These are phyloP conservation scores for Friedmanniomyces simplex DNA, from an alignment of 495 filamentous ascomycete genomes.

Conservation along the genomic window DNA sequence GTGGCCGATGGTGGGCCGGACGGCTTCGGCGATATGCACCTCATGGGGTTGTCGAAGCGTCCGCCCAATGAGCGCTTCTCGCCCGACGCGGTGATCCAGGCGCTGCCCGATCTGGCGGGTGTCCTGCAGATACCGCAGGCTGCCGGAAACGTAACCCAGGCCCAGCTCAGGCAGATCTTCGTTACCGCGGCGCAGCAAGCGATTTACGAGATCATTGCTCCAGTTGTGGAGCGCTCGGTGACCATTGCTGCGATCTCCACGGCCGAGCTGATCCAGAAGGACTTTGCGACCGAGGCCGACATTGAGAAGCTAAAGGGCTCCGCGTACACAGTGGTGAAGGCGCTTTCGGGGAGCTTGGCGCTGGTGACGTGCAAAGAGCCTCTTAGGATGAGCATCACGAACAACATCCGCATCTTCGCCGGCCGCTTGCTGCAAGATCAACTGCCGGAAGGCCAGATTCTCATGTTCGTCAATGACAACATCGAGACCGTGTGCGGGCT, in stretches of 20 bases:
- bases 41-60: slow-evolving; percentile 57
- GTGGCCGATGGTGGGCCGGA: slow-evolving; percentile 44
- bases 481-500: slow-evolving; percentile 83
- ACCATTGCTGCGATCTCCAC: slow-evolving; percentile 96
- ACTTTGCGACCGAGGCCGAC: slow-evolving; percentile 87
- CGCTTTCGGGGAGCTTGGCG: slow-evolving; percentile 83
- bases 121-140: slow-evolving; percentile 63
- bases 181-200: slow-evolving; percentile 73
- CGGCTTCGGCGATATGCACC: slow-evolving; percentile 64
- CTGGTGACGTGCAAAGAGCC: slow-evolving; percentile 98
- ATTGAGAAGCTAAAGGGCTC: slow-evolving; percentile 74
- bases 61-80: slow-evolving; percentile 57
- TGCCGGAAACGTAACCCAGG: slow-evolving; percentile 35
- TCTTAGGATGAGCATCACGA: slow-evolving; percentile 85
- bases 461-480: slow-evolving; percentile 98
- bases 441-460: slow-evolving; percentile 74
- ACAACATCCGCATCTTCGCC: slow-evolving; percentile 78
- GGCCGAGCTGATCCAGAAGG: slow-evolving; percentile 83
- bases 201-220: slow-evolving; percentile 87
- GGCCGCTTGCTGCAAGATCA: slow-evolving; percentile 56
- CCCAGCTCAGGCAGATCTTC: slow-evolving; percentile 69
- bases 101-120: slow-evolving; percentile 67
- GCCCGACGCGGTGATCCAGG: slow-evolving; percentile 57
- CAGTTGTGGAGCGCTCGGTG: slow-evolving; percentile 92
- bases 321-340: slow-evolving; percentile 83